A percentile compares a stretch with the other conserved stretches of the same genome.
These are phyloP conservation scores for Melampsora medusae DNA, from an alignment of 1,284 basidiomycete genomes.

Conservation along the genomic window DNA sequence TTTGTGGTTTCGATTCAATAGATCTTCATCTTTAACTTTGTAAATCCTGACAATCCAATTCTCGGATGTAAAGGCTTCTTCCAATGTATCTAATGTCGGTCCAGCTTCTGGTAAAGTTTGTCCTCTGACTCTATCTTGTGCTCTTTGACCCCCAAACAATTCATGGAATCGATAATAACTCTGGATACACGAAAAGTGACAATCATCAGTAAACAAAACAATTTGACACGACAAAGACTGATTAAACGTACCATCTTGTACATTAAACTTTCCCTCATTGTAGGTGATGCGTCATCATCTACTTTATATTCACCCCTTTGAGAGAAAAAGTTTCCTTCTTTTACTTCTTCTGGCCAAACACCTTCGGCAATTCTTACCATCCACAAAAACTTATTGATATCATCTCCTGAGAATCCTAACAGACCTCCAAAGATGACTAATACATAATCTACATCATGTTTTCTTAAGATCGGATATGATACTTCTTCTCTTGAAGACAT, in stretches of 20 bases:
- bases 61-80: slow-evolving; percentile 94
- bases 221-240: slow-evolving; percentile 61
- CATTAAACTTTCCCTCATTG: slow-evolving; percentile 97
- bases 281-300: slow-evolving; percentile 76
- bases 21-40: slow-evolving; percentile 90
- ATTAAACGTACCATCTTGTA: slow-evolving; percentile 94
- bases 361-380: slow-evolving; percentile 98
- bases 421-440: slow-evolving; percentile 96
- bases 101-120: slow-evolving; percentile 72
- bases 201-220: background rate
- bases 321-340: slow-evolving; percentile 91
- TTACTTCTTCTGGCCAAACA: slow-evolving; percentile 97
- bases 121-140: slow-evolving; percentile 76
- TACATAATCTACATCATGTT: slow-evolving; percentile 98
- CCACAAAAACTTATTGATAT: slow-evolving; percentile 99
- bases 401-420: slow-evolving; percentile 95
- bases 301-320: slow-evolving; percentile 89
- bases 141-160: slow-evolving; percentile 73
- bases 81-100: slow-evolving; percentile 84
- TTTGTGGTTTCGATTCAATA: slow-evolving; percentile 81
- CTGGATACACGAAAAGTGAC: slow-evolving; percentile 9
- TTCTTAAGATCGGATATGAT: slow-evolving; percentile 90
- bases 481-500: slow-evolving; percentile 93
- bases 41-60: slow-evolving; percentile 99
- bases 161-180: slow-evolving; percentile 69